Evolutionary conservation across 106 monocot species (phyloP).

Genomic region (Ottelia alismoides): DNA sequence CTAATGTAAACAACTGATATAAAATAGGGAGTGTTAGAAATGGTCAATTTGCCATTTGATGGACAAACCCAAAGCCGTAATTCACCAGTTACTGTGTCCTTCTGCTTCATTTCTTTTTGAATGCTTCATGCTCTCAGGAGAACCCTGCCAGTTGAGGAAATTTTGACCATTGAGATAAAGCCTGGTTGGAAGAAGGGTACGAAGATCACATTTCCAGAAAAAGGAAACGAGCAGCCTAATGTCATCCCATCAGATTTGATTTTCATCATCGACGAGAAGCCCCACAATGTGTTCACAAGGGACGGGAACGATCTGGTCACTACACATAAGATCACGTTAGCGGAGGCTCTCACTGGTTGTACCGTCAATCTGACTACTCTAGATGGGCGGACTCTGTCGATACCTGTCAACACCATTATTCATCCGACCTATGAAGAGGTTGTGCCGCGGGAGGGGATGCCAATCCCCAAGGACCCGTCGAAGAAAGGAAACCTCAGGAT

Average conservation of each 20-base stretch:
- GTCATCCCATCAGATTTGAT: conserved; percentile 11
- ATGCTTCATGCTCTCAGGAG: conserved; percentile 11
- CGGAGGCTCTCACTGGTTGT: conserved; percentile 11
- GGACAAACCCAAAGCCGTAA: too few relatives aligned
- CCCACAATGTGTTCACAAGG: conserved; percentile 6
- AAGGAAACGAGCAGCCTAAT: conserved; percentile 22
- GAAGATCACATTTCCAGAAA: conserved; percentile 21
- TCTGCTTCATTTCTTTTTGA: too few relatives aligned
- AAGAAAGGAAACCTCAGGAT: conserved; percentile 16
- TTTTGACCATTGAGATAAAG: conserved; percentile 14
- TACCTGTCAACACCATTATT: conserved; percentile 11
- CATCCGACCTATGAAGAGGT: conserved; percentile 17
- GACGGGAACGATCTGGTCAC: conserved; percentile 20
- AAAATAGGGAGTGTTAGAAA: too few relatives aligned
- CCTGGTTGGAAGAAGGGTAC: conserved; percentile 28
- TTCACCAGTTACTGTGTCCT: too few relatives aligned
- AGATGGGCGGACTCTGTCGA: conserved; percentile 10
- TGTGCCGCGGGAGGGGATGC: conserved; percentile 17
- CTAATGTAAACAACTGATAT: too few relatives aligned
- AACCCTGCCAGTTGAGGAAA: conserved; percentile 9
- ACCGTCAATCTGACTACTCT: conserved; percentile 7
- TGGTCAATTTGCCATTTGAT: too few relatives aligned
- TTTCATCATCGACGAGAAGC: conserved; percentile 24
- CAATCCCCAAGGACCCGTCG: conserved; percentile 14
- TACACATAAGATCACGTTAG: conserved; percentile 11